phyloP scores from a whole-genome alignment of 2,329 filamentous ascomycete genomes.

The Clonostachys rhizophaga region DNA sequence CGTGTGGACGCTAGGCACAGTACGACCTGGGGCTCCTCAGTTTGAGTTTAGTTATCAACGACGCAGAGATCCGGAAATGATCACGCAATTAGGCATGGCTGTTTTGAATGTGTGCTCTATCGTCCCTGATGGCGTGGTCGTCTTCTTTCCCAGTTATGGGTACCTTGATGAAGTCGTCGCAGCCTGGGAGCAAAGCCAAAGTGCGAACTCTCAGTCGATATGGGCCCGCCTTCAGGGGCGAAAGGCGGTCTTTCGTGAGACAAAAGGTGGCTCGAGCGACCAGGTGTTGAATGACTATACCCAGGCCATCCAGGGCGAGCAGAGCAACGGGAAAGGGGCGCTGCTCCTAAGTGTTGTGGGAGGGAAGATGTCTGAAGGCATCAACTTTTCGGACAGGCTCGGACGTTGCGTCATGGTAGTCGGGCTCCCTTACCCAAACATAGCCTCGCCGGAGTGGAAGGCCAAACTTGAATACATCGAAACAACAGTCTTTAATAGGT shows the following conservation, averaged over 20 bases:
- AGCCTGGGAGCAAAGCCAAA: constrained; percentile 47
- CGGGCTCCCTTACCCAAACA: constrained; percentile 88
- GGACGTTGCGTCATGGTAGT: constrained; percentile 90
- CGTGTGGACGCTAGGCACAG: constrained; percentile 62
- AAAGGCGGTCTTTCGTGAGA: constrained; percentile 61
- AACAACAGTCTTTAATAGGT: constrained; percentile 38
- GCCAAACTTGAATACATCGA: constrained; percentile 88
- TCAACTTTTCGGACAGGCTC: constrained; percentile 92
- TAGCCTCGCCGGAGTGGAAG: constrained; percentile 86
- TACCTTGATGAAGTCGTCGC: constrained; percentile 74
- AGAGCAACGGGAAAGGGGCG: constrained; percentile 52
- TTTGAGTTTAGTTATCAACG: constrained; percentile 90
- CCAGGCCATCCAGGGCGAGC: constrained; percentile 52
- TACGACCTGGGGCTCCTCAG: constrained; percentile 32
- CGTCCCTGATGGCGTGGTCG: constrained; percentile 84
- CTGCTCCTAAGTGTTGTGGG: constrained; percentile 87
- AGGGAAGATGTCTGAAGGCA: constrained; percentile 93
- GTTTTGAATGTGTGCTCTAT: constrained; percentile 66
- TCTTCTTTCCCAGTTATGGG: constrained; percentile 94
- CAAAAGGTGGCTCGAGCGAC: constrained; percentile 54
- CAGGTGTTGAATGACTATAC: constrained; percentile 71
- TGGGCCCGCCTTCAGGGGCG: constrained; percentile 54
- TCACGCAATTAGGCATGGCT: constrained; percentile 68
- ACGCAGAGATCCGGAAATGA: constrained; percentile 64
- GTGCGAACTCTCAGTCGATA: constrained; percentile 28